phyloP scores from a whole-genome alignment of 176 grass and related monocot genomes.

The Oryza punctata region DNA sequence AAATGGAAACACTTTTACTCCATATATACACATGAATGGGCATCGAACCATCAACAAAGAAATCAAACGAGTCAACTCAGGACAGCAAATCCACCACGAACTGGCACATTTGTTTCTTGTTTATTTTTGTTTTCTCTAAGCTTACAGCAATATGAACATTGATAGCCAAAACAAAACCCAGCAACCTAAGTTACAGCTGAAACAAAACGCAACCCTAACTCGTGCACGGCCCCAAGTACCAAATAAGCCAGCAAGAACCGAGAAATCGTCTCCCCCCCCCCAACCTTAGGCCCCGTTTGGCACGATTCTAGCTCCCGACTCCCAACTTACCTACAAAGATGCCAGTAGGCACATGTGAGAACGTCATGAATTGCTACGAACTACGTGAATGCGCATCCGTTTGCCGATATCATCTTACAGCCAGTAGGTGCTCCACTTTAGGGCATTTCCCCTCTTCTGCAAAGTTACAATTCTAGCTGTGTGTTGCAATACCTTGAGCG shows the following conservation, averaged over 20 bases:
- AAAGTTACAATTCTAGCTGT: background rate
- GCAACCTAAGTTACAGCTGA: background rate
- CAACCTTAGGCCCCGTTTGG: background rate
- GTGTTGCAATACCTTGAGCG: background rate
- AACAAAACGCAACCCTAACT: constrained; percentile 15
- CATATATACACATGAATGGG: background rate
- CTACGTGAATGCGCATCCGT: background rate
- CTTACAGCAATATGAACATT: background rate
- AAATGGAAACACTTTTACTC: background rate
- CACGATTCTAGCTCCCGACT: too few relatives aligned
- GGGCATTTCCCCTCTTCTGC: background rate
- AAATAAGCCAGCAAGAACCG: background rate
- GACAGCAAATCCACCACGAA: background rate
- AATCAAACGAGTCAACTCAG: background rate
- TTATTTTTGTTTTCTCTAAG: background rate
- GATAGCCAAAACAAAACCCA: background rate
- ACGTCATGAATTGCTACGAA: background rate
- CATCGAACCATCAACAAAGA: background rate
- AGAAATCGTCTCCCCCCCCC: background rate
- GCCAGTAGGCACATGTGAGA: background rate
- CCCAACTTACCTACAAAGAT: too few relatives aligned
- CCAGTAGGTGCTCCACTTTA: background rate
- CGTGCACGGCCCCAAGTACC: background rate
- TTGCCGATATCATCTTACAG: constrained; percentile 5
- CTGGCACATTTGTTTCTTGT: background rate